Evolutionary conservation across 225 moss, liverwort and hornwort genomes (phyloP), one percentile per base, ranked within the genome.

Genomic region (Ulota crispa): DNA sequence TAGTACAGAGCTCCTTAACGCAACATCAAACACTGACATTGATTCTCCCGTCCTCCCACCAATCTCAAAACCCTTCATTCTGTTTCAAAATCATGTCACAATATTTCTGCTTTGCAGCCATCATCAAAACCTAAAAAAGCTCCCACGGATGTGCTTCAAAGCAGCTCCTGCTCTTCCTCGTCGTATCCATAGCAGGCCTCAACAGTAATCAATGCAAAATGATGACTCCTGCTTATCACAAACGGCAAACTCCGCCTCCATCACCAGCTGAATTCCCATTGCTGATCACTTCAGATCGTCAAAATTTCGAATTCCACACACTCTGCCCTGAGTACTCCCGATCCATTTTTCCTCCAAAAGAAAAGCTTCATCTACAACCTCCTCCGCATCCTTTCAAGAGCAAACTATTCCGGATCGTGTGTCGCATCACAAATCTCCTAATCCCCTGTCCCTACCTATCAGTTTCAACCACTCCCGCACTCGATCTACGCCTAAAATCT

Each of bases 81-180:
- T 78, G 64, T 52, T 81, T 27, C 78, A 82, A 74, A 59, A 81
- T 8, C 89, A 79, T 86, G 83, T 63, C 78, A 76, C 86, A 82
- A 86, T 83, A 90, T 90, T 86, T 78, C 88, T 74, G 61, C 70
- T 60, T 63, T n/a, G 64, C 81, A 70, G 70, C n/a, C n/a, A 34
- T 37, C 36, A 34, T 11, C 27, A 81, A 78, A 83, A 85, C 83
- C 85, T 86, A 88, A 82, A 88, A 82, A 10, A 84, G 27, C 68
- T 62, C 36, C 65, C 43, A 82, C 42, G 60, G 78, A 52, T 86
- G 73, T 6, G 74, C 57, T 53, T 23, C 70, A 68, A 77, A 59
- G 57, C 78, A 88, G 67, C 80, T 80, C 82, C 75, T 62, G 72
- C 79, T 68, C 80, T 72, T 68, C 52, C 70, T 31, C 23, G 32